A percentile compares a stretch with the other conserved stretches of the same genome.
Evolutionary conservation across 2,329 filamentous ascomycete genomes (phyloP).

Genomic region (Cordyceps pruinosa): DNA sequence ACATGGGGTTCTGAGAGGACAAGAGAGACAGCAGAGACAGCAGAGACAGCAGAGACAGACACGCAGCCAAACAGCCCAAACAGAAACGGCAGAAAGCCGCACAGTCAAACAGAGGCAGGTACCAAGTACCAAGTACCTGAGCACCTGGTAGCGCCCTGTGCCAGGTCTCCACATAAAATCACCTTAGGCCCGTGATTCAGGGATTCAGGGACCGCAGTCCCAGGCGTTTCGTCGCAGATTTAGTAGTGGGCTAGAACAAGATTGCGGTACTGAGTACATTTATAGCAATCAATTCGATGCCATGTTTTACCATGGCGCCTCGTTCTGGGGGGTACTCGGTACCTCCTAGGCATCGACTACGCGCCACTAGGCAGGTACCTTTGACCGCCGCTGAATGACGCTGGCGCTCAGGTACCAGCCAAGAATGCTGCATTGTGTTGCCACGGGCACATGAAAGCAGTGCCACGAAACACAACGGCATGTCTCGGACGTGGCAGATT

Average conservation of each 20-base stretch:
- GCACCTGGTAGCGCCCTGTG: constrained; percentile 5
- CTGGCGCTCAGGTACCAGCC: neutral
- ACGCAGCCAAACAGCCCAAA: too few relatives aligned
- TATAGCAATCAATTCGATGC: neutral
- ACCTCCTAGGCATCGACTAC: too few relatives aligned
- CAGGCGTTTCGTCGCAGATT: constrained; percentile 3
- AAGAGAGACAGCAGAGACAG: too few relatives aligned
- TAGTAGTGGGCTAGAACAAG: neutral
- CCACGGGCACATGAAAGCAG: constrained; percentile 9
- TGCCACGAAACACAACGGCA: neutral
- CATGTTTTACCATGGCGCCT: neutral
- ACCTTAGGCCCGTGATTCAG: constrained; percentile 9
- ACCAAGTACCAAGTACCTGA: too few relatives aligned
- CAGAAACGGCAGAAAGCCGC: too few relatives aligned
- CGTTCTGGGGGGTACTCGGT: neutral
- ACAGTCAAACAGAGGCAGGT: too few relatives aligned
- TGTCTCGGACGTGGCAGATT: constrained; percentile 3
- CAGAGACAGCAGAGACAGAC: too few relatives aligned
- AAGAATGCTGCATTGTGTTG: constrained; percentile 10
- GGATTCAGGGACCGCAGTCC: neutral
- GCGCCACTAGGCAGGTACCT: neutral
- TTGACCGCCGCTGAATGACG: too few relatives aligned
- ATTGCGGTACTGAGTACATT: constrained; percentile 4
- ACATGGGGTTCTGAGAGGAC: constrained; percentile 12
- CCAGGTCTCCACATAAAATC: constrained; percentile 7